Conservation (phyloP, 768 basidiomycete species). For the Favolaschia claudopus region DNA sequence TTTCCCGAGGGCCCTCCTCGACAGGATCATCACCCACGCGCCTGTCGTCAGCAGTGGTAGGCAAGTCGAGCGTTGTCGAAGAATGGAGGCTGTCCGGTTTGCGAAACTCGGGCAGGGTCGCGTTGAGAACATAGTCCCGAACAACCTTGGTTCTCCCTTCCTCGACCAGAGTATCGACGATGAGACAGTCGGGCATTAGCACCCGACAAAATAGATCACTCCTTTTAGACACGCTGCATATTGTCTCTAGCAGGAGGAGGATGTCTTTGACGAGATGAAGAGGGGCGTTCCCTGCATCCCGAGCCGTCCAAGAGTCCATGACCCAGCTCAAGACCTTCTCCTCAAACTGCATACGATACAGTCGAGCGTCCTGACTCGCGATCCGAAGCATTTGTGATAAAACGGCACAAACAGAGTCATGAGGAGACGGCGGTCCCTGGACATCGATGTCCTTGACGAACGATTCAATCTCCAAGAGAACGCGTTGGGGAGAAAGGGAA, state of each 20-base stretch:
- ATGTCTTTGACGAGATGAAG: slow-evolving; percentile 67
- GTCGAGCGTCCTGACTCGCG: slow-evolving; percentile 80
- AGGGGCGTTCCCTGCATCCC: slow-evolving; percentile 51
- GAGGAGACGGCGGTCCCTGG: slow-evolving; percentile 88
- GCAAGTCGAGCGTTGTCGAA: neutral
- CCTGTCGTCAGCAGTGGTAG: slow-evolving; percentile 10
- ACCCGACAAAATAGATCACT: slow-evolving; percentile 55
- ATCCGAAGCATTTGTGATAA: slow-evolving; percentile 72
- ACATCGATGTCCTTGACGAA: slow-evolving; percentile 86
- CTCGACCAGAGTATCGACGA: slow-evolving; percentile 67
- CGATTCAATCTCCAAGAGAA: slow-evolving; percentile 78
- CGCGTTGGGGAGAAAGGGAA: slow-evolving; percentile 59
- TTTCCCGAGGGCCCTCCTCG: slow-evolving; percentile 60
- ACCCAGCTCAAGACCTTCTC: slow-evolving; percentile 89
- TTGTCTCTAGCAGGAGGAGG: slow-evolving; percentile 64
- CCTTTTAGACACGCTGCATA: slow-evolving; percentile 63
- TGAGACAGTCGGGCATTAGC: slow-evolving; percentile 73
- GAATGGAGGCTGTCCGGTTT: neutral
- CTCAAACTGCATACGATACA: slow-evolving; percentile 87
- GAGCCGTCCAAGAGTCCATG: slow-evolving; percentile 69
- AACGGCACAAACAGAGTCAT: slow-evolving; percentile 90
- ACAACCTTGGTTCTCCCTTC: slow-evolving; percentile 65
- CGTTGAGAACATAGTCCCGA: slow-evolving; percentile 73
- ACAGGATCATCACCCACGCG: slow-evolving; percentile 7
- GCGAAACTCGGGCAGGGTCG: slow-evolving; percentile 59